Evolutionary conservation across 257 asterid species (phyloP).

Genomic region (Henckelia pumila): DNA sequence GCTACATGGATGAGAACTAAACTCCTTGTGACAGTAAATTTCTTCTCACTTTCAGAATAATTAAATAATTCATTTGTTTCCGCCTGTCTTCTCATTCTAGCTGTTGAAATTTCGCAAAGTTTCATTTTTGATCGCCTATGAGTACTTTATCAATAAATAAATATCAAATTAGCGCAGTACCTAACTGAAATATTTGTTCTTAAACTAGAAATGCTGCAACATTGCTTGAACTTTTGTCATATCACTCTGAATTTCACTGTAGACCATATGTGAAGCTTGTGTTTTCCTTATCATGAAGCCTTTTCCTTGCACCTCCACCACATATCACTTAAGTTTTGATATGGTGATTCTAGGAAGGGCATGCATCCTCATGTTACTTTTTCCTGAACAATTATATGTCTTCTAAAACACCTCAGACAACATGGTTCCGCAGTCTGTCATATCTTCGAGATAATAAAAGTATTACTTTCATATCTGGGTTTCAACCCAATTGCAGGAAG

Average conservation of each 20-base stretch:
- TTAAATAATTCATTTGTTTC: not conserved
- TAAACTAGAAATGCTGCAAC: not conserved
- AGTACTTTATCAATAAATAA: not conserved
- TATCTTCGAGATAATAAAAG: slow-evolving; percentile 12
- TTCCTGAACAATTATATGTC: slow-evolving; percentile 5
- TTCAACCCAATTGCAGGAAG: slow-evolving; percentile 58
- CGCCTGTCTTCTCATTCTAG: not conserved
- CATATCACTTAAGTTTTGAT: not conserved
- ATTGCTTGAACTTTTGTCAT: not conserved
- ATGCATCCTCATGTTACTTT: not conserved
- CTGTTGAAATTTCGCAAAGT: not conserved
- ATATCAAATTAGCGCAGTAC: not conserved
- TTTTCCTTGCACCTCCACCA: not conserved
- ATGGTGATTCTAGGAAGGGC: not conserved
- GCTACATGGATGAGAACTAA: not conserved
- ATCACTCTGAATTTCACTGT: not conserved
- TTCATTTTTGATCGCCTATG: not conserved
- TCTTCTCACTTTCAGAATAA: not conserved
- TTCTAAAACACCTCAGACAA: not conserved
- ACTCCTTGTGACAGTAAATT: not conserved
- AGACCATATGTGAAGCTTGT: not conserved
- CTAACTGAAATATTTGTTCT: not conserved
- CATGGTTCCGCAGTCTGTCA: slow-evolving; percentile 8
- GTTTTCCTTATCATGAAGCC: not conserved
- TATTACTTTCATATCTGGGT: slow-evolving; percentile 14